These are phyloP conservation scores for Penicillium sp. DNA, from an alignment of 2,329 filamentous ascomycete species.

Conservation along the genomic window DNA sequence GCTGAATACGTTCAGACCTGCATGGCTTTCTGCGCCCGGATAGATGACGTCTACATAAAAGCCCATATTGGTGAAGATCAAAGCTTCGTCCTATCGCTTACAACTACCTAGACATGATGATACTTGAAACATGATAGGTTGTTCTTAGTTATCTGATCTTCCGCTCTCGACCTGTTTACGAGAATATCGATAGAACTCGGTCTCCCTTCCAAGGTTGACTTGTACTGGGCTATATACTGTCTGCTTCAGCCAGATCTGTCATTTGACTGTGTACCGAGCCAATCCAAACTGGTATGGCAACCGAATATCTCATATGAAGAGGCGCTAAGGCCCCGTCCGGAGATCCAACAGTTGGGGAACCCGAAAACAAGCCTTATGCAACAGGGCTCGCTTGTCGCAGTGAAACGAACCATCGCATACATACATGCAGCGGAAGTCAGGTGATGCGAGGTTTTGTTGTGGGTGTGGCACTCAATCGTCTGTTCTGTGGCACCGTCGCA, in stretches of 20 bases:
- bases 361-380: slow-evolving; percentile 5
- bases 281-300: background rate
- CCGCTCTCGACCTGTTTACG: background rate
- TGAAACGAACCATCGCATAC: slow-evolving; percentile 2
- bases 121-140: background rate
- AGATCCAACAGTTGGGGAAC: background rate
- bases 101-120: background rate
- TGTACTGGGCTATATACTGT: background rate
- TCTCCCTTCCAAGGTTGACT: background rate
- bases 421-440: slow-evolving; percentile 15
- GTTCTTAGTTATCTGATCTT: background rate
- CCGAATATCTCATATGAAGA: background rate
- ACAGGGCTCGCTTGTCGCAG: slow-evolving; percentile 6
- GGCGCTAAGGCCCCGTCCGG: background rate
- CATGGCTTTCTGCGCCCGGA: background rate
- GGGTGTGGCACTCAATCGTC: slow-evolving; percentile 7
- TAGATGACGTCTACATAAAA: slow-evolving; percentile 1
- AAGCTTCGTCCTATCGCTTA: no score
- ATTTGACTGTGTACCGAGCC: background rate
- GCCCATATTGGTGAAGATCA: no score
- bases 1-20: background rate
- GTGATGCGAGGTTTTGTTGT: slow-evolving; percentile 9
- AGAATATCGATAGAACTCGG: background rate
- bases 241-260: background rate
- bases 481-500: background rate